Evolutionary conservation across 495 filamentous ascomycete species (phyloP), one percentile per base, ranked within the genome.

Genomic region (Rusavskia elegans): DNA sequence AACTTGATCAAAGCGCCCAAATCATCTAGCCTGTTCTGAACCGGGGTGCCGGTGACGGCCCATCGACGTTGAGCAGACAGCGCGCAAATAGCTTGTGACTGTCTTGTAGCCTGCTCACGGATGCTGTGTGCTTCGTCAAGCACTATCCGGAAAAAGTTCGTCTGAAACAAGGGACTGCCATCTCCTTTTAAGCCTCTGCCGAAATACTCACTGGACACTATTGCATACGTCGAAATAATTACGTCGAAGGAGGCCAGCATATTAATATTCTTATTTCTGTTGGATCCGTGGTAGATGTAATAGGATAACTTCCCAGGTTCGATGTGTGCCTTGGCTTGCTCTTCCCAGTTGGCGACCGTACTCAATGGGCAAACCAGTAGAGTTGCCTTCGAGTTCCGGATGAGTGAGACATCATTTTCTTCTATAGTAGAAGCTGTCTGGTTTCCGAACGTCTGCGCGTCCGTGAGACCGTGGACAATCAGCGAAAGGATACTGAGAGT

Each of bases 121-220:
- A 98, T 96, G 60, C 81, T 83, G 67, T 98, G 92, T 14, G 89
- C 92, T 66, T 98, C 92, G 60, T 98, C 92, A 25, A 98, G 76
- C 0, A 95, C 90, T 51, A 98, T 88, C 8, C 92, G 83, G 62
- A 97, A 97, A 84, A 90, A 94, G 54, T 84, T 83, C 55, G 89
- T 82, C 55, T 80, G 71, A 5, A 57, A 50, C 37, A 97, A 66
- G 0, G 89, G 85, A 52, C 78, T 86, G 10, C 63, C 57, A 0
- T 76, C 77, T 16, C 69, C 64, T 57, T 77, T 82, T 38, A 71
- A 68, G 49, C 79, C 78, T 19, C 80, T 73, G 10, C 75, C 67
- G 35, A 69, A 73, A 21, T 84, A 76, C 59, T 97, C 92, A 46
- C 81, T 85, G 5, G 87, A 77, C n/a, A 94, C 74, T 2, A 84